Conservation (phyloP, 768 basidiomycete genomes). For the Leccinum arenicola region DNA sequence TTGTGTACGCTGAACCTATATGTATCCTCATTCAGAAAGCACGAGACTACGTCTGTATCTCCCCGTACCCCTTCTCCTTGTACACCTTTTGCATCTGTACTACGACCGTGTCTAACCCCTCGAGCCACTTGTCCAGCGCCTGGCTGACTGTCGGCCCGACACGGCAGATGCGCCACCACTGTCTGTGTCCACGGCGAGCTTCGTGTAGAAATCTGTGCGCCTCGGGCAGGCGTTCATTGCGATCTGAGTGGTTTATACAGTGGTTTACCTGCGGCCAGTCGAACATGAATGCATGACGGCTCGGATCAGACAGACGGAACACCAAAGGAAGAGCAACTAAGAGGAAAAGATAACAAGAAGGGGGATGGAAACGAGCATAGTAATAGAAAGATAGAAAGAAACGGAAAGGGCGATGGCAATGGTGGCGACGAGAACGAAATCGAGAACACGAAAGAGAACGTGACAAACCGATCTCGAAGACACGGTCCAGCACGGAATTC, state of each 20-base stretch:
- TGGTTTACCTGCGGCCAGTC: not conserved
- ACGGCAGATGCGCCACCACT: slow-evolving; percentile 39
- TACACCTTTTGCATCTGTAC: slow-evolving; percentile 51
- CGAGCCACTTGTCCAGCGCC: slow-evolving; percentile 60
- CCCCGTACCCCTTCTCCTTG: slow-evolving; percentile 52
- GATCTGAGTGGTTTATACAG: slow-evolving; percentile 29
- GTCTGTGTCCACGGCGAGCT: slow-evolving; percentile 58
- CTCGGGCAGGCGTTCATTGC: slow-evolving; percentile 61
- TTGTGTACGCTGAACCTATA: no score
- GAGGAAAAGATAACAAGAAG: not conserved
- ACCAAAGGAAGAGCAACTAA: not conserved
- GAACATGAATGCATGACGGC: not conserved
- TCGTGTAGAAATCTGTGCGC: slow-evolving; percentile 58
- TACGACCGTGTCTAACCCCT: slow-evolving; percentile 52
- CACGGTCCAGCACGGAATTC: no score
- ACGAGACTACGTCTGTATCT: slow-evolving; percentile 21
- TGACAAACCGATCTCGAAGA: slow-evolving; percentile 37
- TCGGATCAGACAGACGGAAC: not conserved
- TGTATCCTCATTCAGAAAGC: no score
- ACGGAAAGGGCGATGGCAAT: not conserved
- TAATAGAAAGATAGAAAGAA: not conserved
- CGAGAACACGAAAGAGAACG: slow-evolving; percentile 27
- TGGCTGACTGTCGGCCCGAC: slow-evolving; percentile 48
- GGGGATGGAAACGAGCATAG: not conserved
- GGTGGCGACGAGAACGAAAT: not conserved